phyloP scores from a whole-genome alignment of 139 green algal species.

The Tetraselmis chui region DNA sequence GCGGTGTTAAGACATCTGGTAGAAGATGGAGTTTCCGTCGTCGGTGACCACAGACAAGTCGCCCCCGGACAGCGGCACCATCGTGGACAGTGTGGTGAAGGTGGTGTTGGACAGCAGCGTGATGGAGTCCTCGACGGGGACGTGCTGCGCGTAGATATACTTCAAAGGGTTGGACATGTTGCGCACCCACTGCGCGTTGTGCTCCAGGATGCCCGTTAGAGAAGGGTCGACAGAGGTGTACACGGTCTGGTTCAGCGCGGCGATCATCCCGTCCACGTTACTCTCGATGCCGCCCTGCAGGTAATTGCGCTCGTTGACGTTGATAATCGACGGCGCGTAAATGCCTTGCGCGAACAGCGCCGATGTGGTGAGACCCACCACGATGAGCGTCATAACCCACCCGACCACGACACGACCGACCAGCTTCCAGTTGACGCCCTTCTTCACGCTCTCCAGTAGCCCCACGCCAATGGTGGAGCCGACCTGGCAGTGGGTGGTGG shows the following conservation, averaged over 20 bases:
- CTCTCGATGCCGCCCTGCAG: neutral
- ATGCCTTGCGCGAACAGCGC: neutral
- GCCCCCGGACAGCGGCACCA: neutral
- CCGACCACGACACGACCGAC: conserved; percentile 27
- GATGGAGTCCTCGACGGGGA: neutral
- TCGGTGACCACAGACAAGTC: neutral
- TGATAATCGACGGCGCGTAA: conserved; percentile 8
- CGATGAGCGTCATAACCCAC: conserved; percentile 46
- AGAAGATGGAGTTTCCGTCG: neutral
- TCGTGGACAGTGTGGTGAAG: neutral
- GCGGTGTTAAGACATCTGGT: neutral
- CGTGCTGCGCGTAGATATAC: neutral
- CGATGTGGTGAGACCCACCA: conserved; percentile 14
- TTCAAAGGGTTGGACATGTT: neutral
- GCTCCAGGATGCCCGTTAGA: neutral
- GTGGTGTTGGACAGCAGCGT: neutral
- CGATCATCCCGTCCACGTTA: neutral
- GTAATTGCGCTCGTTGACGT: neutral
- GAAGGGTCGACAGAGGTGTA: neutral
- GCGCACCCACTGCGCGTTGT: neutral
- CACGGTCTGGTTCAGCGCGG: neutral
- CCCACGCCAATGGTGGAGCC: conserved; percentile 48
- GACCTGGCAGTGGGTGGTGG: conserved; percentile 61
- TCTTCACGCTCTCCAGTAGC: conserved; percentile 31
- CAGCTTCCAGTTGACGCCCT: conserved; percentile 41